Base-by-base conservation (phyloP, 306 rosid genomes). In the Malus asiatica region DNA sequence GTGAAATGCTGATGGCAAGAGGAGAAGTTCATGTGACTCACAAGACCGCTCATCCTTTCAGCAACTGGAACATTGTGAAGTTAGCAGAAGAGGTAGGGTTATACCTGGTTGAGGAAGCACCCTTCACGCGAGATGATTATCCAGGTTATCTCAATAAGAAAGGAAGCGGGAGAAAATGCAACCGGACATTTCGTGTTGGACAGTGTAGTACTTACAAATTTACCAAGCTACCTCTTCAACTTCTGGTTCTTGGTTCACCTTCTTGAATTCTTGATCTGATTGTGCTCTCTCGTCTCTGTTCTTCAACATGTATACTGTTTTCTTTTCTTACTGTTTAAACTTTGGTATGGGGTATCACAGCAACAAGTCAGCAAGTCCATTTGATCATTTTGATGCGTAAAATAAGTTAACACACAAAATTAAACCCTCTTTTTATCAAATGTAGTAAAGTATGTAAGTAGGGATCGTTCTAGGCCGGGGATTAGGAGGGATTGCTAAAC, bases 21-120 rank as follows among this genome's bases (percentile, higher is more conserved):
- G 87, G 83, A 18, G 71, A 80, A 76, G 84, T 87, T 76, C 87
- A 85, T 44, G 27, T 83, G 12, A 81, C 88, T 0, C 88, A 85
- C 88, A 88, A 88, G 80, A 78, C 83, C 1, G 0, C 66, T 0
- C 0, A 81, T 23, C 83, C 89, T 6, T 88, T 13, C 62, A 8
- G 29, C 22, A 16, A 15, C 0, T 83, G 89, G 91, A 23, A 79
- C 55, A 77, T 83, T 20, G 70, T 30, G 73, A 23, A 63, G 61
- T 33, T 81, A 23, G 87, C 66, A 8, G 5, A 66, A 20, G 35
- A 55, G 52, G 61, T 4, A 29, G 64, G 45, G 0, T 75, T 83
- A 14, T 6, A 5, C n/a, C 61, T 73, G 57, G 8, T 30, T 10
- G 66, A 59, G 16, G 53, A 85, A 58, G 66, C 27, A 5, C 1